Evolutionary conservation across 78 protist genomes (phyloP), one percentile per base, ranked within the genome.

Genomic region (slime mould (Dictyostelium discoideum)): DNA sequence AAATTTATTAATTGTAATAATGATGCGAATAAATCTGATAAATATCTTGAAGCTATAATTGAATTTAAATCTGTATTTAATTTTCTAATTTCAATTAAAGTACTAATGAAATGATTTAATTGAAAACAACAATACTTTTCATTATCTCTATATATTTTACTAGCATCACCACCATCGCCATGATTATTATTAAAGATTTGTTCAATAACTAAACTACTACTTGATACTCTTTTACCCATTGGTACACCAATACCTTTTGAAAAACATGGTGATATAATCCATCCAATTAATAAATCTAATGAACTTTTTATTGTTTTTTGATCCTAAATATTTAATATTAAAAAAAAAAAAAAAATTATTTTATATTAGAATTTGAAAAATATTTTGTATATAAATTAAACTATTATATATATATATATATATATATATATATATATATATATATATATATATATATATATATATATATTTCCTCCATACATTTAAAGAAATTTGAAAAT

Each of bases 251-350:
- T 26, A 29, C 88, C 88, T 13, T 29, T 40, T 48, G 22, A 13
- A 44, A 82, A 72, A 42, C 78, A 44, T 20, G 95, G 95, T 72
- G 84, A 54, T 57, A 90, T 50, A 8, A 79, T 84, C 95, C 95
- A 90, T 22, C 88, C 74, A 24, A 90, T 72, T 20, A 90, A 77
- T 57, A 90, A 69, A 82, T 90, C 95, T 46, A 90, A 39, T 42
- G 87, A 22, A 32, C 77, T 37, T 72, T 90, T 90, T 5, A 90
- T 48, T 26, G 76, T 40, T 82, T 90, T 90, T 60, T 90, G 87
- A 73, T 82, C 79, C 95, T 87, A 42, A 42, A 42, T 42, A 42
- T 42, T 42, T 40, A 4, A 40, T 65, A 29, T 37, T 9, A 32
- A 9, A 57, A 39, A n/a, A n/a, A n/a, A n/a, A n/a, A n/a, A n/a